A percentile compares a stretch with the other conserved stretches of the same genome.
Conservation (phyloP, 1,284 basidiomycete species). For the Melampsora abietis-canadensis region DNA sequence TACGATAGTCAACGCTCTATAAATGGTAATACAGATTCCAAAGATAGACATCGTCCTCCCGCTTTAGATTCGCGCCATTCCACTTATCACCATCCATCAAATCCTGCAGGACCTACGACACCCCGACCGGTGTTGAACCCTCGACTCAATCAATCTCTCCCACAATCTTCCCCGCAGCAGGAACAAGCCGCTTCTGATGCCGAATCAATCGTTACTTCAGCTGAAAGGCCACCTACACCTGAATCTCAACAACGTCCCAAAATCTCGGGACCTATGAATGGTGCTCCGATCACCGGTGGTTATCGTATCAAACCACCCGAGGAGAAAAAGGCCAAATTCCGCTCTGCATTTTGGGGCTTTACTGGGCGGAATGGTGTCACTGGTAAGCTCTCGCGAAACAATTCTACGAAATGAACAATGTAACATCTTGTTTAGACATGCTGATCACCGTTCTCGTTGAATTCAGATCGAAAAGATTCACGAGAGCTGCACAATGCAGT, state of each 20-base stretch:
- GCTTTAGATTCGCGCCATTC: conserved; percentile 13
- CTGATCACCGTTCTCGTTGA: neutral
- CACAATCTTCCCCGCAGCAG: conserved; percentile 57
- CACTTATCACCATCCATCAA: neutral
- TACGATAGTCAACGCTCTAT: neutral
- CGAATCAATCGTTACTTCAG: conserved; percentile 56
- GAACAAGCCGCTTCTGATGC: conserved; percentile 59
- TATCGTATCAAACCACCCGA: conserved; percentile 67
- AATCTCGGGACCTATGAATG: conserved; percentile 84
- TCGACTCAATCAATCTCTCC: conserved; percentile 43
- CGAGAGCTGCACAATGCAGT: neutral
- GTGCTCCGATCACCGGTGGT: conserved; percentile 76
- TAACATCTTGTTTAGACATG: too few relatives aligned
- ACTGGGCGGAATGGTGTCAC: conserved; percentile 7
- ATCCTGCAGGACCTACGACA: neutral
- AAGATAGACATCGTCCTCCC: conserved; percentile 1
- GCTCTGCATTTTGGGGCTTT: conserved; percentile 41
- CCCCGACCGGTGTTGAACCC: neutral
- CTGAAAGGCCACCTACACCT: conserved; percentile 62
- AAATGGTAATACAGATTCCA: neutral
- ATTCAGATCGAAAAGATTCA: conserved; percentile 36
- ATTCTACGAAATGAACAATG: neutral
- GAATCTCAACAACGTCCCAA: conserved; percentile 59
- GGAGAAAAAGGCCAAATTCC: conserved; percentile 45
- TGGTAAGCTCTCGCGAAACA: neutral